Evolutionary conservation across 2,329 filamentous ascomycete genomes (phyloP), one percentile per base, ranked within the genome.

Genomic region (Paecilomyces dactylethromorphus): DNA sequence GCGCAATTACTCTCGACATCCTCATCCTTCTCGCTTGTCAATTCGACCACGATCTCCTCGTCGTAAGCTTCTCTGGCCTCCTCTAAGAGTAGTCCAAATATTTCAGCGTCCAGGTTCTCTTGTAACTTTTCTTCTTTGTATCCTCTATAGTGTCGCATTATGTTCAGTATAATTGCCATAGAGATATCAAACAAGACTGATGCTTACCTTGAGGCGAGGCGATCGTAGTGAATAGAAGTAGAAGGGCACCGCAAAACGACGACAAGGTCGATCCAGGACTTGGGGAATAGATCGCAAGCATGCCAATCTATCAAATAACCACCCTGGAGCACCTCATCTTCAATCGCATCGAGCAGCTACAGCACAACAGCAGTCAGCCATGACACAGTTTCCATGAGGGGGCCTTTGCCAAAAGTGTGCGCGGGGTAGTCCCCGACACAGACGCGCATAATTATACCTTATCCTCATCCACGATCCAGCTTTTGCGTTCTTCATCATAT

Each of bases 271-370:
- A 99, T 89, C 91, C 92, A 95, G 69, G 89, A 89, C 71, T 89
- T 87, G 1, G 94, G 94, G 70, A 97, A 97, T 22, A 97, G 78
- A 69, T 97, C 94, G 78, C 93, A 97, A 1, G 92, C 93, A 76
- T 99, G 94, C 93, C 94, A 99, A 78, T 99, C 94, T 69, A 99
- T 89, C 66, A 99, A 86, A 74, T 86, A 90, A 21, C 94, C 94
- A 59, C 93, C 93, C 21, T 83, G 77, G 62, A 87, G 83, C 45
- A 90, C 83, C 61, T 94, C 88, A 58, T 90, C 84, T 77, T 97
- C 94, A 59, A 99, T 88, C 54, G 89, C 85, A 72, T 99, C 94
- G 22, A 99, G 82, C 32, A 99, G 79, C 87, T 73, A 62, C 39
- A 57, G 15, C n/a, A 31, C 13, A 33, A 60, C 35, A 35, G 24